These are phyloP conservation scores for Parmales sp. DNA, from an alignment of 108 stramenopile genomes.

Conservation along the genomic window DNA sequence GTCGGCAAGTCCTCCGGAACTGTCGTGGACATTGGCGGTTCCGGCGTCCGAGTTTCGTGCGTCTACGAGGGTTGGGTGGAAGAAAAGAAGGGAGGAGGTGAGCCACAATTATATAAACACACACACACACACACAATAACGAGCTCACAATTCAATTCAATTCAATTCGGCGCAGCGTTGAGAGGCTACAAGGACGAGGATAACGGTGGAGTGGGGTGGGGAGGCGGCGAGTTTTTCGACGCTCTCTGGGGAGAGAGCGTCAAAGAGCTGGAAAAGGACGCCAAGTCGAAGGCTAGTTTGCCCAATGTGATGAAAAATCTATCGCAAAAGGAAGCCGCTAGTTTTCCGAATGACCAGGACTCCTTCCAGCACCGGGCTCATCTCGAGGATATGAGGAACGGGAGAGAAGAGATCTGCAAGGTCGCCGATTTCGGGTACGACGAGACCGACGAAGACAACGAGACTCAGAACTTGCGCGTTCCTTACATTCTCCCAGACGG, in stretches of 20 bases:
- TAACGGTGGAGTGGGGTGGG: too few species aligned
- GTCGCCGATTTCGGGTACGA: background rate
- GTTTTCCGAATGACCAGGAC: background rate
- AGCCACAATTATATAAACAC: too few species aligned
- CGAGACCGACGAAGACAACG: background rate
- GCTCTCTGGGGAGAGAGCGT: too few species aligned
- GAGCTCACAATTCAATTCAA: too few species aligned
- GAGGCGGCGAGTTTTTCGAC: too few species aligned
- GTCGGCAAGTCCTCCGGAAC: slow-evolving; percentile 69
- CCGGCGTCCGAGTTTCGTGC: slow-evolving; percentile 61
- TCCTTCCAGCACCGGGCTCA: background rate
- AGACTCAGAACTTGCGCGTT: background rate
- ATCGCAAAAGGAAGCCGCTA: too few species aligned
- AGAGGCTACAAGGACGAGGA: too few species aligned
- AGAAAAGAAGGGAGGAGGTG: background rate
- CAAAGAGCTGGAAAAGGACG: too few species aligned
- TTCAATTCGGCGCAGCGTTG: too few species aligned
- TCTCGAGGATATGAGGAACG: background rate
- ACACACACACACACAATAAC: too few species aligned
- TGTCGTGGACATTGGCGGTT: slow-evolving; percentile 66
- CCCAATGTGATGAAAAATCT: too few species aligned
- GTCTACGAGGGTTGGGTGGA: slow-evolving; percentile 64
- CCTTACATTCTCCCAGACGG: slow-evolving; percentile 67
- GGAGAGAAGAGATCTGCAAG: background rate
- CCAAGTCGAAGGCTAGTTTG: too few species aligned